phyloP scores from a whole-genome alignment of 805 yeast species.

The Barnettozyma pratensis region DNA sequence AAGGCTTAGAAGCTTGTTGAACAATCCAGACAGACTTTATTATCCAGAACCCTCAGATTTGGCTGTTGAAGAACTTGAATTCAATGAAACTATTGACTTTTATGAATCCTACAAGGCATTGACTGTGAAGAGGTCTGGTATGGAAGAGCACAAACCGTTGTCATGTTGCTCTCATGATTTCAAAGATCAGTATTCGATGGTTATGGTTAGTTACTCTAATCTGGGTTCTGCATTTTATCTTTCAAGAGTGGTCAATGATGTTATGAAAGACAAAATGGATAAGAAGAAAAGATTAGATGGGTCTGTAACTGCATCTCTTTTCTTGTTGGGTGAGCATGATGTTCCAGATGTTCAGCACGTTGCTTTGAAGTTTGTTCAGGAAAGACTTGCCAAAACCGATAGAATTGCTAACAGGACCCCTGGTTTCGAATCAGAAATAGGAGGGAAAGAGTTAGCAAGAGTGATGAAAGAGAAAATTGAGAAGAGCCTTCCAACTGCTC shows the following conservation, averaged over 20 bases:
- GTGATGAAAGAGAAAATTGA: conserved; percentile 30
- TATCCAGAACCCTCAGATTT: not conserved
- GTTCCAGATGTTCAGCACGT: conserved; percentile 18
- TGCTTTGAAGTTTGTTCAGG: conserved; percentile 16
- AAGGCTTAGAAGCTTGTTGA: not conserved
- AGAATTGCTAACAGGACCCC: conserved; percentile 3
- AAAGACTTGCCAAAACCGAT: conserved; percentile 13
- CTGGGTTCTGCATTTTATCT: conserved; percentile 16
- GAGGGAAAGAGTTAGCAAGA: conserved; percentile 20
- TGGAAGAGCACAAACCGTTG: conserved; percentile 25
- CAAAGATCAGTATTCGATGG: conserved; percentile 20
- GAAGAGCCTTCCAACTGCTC: conserved; percentile 33
- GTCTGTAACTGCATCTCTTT: conserved; percentile 15
- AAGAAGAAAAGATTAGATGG: conserved; percentile 21
- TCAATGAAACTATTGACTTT: conserved; percentile 18
- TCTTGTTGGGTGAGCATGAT: conserved; percentile 20
- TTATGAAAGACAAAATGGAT: conserved; percentile 3
- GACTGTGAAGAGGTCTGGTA: conserved; percentile 21
- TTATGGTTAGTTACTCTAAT: conserved; percentile 19
- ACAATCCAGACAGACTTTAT: not conserved
- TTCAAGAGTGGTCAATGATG: conserved; percentile 8
- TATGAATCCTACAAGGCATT: conserved; percentile 16
- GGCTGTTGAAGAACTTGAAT: not conserved
- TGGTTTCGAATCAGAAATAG: conserved; percentile 4
- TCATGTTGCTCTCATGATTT: conserved; percentile 14